Evolutionary conservation across 2,329 filamentous ascomycete species (phyloP), one percentile per base, ranked within the genome.

Genomic region (Cladosporium sp.): DNA sequence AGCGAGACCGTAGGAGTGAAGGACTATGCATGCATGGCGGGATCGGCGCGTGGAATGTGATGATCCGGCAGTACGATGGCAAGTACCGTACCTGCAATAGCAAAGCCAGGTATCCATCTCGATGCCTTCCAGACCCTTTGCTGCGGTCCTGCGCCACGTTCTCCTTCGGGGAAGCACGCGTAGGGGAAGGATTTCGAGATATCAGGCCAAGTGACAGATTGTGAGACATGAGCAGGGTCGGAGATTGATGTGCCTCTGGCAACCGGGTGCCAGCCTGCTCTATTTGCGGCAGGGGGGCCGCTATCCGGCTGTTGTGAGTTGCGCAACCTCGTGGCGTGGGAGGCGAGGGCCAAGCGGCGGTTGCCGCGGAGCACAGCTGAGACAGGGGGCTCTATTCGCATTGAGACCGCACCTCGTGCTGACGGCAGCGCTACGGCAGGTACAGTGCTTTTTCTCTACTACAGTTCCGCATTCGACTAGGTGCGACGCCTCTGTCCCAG

Each of bases 231-330:
- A 19, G 35, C 35, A 14, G 11, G 35, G n/a, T 14, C 35, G 35
- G 35, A 43, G 19, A 22, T 14, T 22, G 13, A 43, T 43, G 14
- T 43, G 22, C 19, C 22, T 32, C 19, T 28, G 32, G 40, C 41
- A 35, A 50, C 48, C 48, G 32, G 48, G 48, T 50, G 31, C 48
- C 48, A 50, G 48, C 48, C 48, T 50, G 48, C 38, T 50, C 48
- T 50, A 50, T 50, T 50, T 33, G 18, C 18, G 48, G 31, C 35
- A 33, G 18, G n/a, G 46, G 22, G 46, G 40, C 44, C 38, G 31
- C 46, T 49, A 10, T 42, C 31, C 16, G 38, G 46, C 19, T 16
- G 46, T 33, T 35, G 46, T 37, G 22, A 34, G 48, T 50, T 50
- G 48, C 48, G 48, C 48, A 50, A 50, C 48, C 48, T 35, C 40